Evolutionary conservation across 2,329 filamentous ascomycete genomes (phyloP).

Genomic region (Epichloe sp.): DNA sequence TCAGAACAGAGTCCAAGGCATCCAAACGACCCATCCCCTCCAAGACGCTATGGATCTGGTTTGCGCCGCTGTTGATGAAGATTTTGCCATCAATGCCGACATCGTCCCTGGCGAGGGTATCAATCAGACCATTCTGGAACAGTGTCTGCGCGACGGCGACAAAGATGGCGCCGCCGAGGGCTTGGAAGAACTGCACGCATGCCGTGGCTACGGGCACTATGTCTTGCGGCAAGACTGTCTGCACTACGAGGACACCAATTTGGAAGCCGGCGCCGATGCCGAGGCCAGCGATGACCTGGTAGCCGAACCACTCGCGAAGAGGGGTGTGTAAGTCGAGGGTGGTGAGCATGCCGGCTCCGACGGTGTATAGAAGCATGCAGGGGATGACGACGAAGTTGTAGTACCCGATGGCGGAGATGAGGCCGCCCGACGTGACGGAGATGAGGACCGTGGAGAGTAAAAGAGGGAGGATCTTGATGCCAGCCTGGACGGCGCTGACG

Average conservation of each 20-base stretch:
- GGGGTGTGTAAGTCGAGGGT: conserved; percentile 35
- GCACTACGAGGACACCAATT: conserved; percentile 34
- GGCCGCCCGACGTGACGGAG: conserved; percentile 29
- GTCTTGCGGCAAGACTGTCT: conserved; percentile 34
- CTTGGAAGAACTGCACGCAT: conserved; percentile 47
- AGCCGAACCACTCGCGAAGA: conserved; percentile 41
- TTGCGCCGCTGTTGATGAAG: conserved; percentile 41
- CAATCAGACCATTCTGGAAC: conserved; percentile 50
- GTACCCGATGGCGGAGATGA: conserved; percentile 31
- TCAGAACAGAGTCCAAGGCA: conserved; percentile 28
- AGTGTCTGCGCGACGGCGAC: conserved; percentile 53
- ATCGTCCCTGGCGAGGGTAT: conserved; percentile 31
- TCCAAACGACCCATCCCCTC: conserved; percentile 26
- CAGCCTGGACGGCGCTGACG: conserved; percentile 37
- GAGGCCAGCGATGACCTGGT: conserved; percentile 41
- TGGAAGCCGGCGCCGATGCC: conserved; percentile 38
- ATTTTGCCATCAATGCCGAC: conserved; percentile 31
- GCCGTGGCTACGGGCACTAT: conserved; percentile 38
- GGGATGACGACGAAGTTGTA: conserved; percentile 27
- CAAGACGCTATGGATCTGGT: conserved; percentile 33
- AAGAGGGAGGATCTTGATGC: conserved; percentile 41
- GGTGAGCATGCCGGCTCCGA: conserved; percentile 41
- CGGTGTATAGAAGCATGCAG: conserved; percentile 26
- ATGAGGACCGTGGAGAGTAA: conserved; percentile 36
- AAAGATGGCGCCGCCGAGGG: conserved; percentile 51